These are phyloP conservation scores for Pyrenula aspistea DNA, from an alignment of 495 filamentous ascomycete species.

Conservation along the genomic window DNA sequence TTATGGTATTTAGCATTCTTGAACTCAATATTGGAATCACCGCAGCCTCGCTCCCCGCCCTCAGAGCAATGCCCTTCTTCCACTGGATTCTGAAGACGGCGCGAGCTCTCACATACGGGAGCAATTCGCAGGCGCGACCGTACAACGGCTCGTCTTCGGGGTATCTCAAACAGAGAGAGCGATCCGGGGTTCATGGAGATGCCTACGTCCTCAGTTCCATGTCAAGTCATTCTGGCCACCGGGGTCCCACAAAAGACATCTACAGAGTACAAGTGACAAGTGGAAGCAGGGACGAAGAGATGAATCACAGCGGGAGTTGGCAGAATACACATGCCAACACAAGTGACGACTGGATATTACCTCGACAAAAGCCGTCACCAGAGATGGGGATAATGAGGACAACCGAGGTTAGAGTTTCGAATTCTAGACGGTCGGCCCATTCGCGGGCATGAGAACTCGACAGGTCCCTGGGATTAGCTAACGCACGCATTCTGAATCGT, in stretches of 20 bases:
- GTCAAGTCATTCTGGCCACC: background rate
- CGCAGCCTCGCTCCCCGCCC: conserved; percentile 28
- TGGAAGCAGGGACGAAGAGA: conserved; percentile 1
- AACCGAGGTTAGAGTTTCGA: conserved; percentile 12
- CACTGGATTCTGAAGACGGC: conserved; percentile 15
- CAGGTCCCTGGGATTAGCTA: too few species aligned
- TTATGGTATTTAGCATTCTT: conserved; percentile 6
- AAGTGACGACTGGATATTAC: conserved; percentile 14
- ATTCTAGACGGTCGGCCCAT: background rate
- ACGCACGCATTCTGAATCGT: too few species aligned
- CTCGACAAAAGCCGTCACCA: background rate
- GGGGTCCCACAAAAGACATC: background rate
- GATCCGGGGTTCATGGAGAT: background rate
- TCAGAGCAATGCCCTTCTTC: conserved; percentile 25
- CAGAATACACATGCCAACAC: conserved; percentile 3
- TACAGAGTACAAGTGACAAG: background rate
- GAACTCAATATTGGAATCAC: conserved; percentile 30
- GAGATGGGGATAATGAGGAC: conserved; percentile 9
- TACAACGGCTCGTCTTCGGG: conserved; percentile 7
- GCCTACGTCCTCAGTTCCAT: conserved; percentile 1
- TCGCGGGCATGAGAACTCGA: too few species aligned
- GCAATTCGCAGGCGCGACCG: conserved; percentile 6
- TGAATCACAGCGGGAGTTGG: background rate
- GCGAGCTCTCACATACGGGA: conserved; percentile 5
- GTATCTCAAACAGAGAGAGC: background rate